A percentile compares a stretch with the other conserved stretches of the same genome.
Conservation (phyloP, 805 yeast species). For the Naumovozyma baii region DNA sequence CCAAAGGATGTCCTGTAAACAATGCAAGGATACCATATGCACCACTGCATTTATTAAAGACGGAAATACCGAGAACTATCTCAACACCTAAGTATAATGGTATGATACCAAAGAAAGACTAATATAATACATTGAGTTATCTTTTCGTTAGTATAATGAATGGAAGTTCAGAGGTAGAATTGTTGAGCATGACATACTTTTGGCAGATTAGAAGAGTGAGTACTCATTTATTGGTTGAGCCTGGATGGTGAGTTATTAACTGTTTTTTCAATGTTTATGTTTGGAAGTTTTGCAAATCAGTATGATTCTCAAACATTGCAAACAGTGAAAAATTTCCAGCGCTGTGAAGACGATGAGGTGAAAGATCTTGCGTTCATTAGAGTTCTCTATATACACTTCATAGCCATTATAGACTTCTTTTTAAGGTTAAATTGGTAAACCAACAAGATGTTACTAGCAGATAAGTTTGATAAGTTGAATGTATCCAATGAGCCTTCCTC, state of each 20-base stretch:
- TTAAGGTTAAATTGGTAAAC: too few relatives aligned
- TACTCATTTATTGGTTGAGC: neutral
- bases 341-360: neutral
- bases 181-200: constrained; percentile 10
- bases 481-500: constrained; percentile 5
- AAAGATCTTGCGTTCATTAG: neutral
- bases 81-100: constrained; percentile 89
- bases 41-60: constrained; percentile 84
- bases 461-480: constrained; percentile 13
- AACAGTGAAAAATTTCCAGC: neutral
- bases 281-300: too few relatives aligned
- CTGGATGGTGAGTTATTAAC: neutral
- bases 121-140: too few relatives aligned
- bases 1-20: constrained; percentile 81
- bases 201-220: constrained; percentile 7
- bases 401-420: too few relatives aligned
- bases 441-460: constrained; percentile 16
- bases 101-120: constrained; percentile 57
- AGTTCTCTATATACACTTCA: too few relatives aligned
- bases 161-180: neutral
- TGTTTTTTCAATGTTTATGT: neutral
- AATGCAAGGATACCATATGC: constrained; percentile 76
- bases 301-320: too few relatives aligned
- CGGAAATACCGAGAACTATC: constrained; percentile 59
- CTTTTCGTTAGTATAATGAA: constrained; percentile 1